A percentile compares a stretch with the other conserved stretches of the same genome.
Conservation (phyloP, 257 asterid species). For the Penstemon eatonii region DNA sequence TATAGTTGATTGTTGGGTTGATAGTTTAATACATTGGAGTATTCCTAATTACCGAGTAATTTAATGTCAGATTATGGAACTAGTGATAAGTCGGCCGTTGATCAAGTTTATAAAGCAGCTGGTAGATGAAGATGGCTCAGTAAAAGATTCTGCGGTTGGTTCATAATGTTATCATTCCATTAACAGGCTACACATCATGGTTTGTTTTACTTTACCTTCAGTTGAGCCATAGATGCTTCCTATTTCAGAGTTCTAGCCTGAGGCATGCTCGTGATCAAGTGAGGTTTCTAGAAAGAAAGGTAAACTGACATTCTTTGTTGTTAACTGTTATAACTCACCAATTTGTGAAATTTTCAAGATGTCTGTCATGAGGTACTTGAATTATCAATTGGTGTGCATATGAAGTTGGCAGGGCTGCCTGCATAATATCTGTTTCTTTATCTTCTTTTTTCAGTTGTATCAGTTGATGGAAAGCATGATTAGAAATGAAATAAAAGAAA, state of each 20-base stretch:
- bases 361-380: constrained; percentile 19
- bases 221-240: constrained; percentile 22
- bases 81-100: constrained; percentile 53
- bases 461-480: constrained; percentile 79
- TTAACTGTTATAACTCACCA: constrained; percentile 3
- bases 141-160: constrained; percentile 94
- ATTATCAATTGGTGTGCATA: constrained; percentile 11
- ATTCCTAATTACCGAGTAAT: constrained; percentile 22
- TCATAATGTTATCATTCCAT: constrained; percentile 22
- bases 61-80: constrained; percentile 70
- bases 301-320: constrained; percentile 25
- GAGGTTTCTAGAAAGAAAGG: constrained; percentile 81
- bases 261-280: constrained; percentile 80
- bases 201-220: constrained; percentile 26
- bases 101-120: constrained; percentile 67
- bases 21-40: constrained; percentile 22
- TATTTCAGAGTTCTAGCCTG: constrained; percentile 72
- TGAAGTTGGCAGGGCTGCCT: constrained; percentile 26
- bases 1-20: constrained; percentile 12
- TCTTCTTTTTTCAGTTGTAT: constrained; percentile 53
- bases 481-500: constrained; percentile 62
- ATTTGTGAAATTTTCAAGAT: constrained; percentile 12
- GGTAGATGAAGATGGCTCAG: constrained; percentile 91
- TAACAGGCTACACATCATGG: constrained; percentile 14
- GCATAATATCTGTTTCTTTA: constrained; percentile 23